Conservation (phyloP, 2,329 filamentous ascomycete genomes). For the Claviceps quebecensis region DNA sequence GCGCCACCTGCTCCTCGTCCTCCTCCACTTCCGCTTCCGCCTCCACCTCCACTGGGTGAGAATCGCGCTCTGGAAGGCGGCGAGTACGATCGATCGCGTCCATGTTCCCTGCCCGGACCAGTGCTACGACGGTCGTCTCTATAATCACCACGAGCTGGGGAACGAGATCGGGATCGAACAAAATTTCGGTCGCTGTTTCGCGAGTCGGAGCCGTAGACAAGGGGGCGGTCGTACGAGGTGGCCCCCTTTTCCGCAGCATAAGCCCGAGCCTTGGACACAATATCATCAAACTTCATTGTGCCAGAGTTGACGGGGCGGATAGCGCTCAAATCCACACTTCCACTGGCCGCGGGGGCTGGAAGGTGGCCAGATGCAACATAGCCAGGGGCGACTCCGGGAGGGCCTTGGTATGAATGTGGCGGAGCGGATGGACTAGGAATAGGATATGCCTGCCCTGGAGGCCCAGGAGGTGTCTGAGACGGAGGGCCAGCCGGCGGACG, state of each 20-base stretch:
- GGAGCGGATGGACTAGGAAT: conserved; percentile 21
- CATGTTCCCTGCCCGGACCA: conserved; percentile 29
- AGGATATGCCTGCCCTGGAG: conserved; percentile 24
- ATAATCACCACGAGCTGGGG: conserved; percentile 56
- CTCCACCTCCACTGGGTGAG: conserved; percentile 40
- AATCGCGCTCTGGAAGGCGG: conserved; percentile 45
- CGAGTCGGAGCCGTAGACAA: conserved; percentile 27
- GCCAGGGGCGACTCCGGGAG: conserved; percentile 20
- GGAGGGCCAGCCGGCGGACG: conserved; percentile 27
- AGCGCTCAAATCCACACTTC: conserved; percentile 64
- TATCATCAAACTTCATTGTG: conserved; percentile 70
- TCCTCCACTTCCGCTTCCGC: conserved; percentile 21
- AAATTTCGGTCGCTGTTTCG: conserved; percentile 35
- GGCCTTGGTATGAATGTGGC: conserved; percentile 22
- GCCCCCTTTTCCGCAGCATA: conserved; percentile 70
- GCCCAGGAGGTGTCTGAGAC: conserved; percentile 26
- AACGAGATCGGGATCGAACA: conserved; percentile 56
- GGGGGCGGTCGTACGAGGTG: conserved; percentile 44
- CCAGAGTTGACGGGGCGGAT: conserved; percentile 70
- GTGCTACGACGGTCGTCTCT: conserved; percentile 69
- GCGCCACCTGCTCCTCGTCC: conserved; percentile 16
- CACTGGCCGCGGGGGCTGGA: conserved; percentile 57
- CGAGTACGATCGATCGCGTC: conserved; percentile 61
- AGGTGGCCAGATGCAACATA: conserved; percentile 32
- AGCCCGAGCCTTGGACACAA: conserved; percentile 70